Evolutionary conservation across 306 rosid genomes (phyloP), one percentile per base, ranked within the genome.

Genomic region (Crotalaria pallida): DNA sequence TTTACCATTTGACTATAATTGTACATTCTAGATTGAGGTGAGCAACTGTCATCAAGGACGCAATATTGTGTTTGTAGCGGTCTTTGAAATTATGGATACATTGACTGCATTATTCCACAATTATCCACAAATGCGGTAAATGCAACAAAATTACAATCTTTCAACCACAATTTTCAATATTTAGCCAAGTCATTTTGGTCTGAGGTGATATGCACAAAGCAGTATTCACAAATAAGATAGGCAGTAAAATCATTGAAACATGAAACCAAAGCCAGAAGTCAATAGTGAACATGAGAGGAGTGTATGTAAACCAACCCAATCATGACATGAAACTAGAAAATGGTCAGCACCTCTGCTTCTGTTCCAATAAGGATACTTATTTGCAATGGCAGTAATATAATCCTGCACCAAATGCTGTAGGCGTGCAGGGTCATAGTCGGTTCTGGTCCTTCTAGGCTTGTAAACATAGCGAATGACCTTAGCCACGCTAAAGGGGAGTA

Each of bases 271-370:
- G 5, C 27, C 33, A 16, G 16, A 47, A 23, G 71, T 15, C 45
- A 16, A 24, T n/a, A 26, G 2, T 1, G 29, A 41, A 9, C 19
- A 40, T 12, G 12, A 10, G 0, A 21, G 11, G 0, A 17, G 29
- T 19, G 22, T 33, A 34, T 47, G 13, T 72, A 70, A 19, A 45
- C 66, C n/a, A 45, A 88, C 91, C 94, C 90, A 88, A 69, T 88
- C 94, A 34, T 88, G 90, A 69, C 88, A 88, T 29, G 90, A 85
- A 56, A 88, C 24, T 50, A 84, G 78, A 36, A 88, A 84, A 71
- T 86, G 95, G 24, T 88, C 91, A 17, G 84, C 87, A 43, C 92
- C 96, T 23, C 24, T 52, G 78, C 88, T 86, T 69, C 87, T 74
- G 53, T 89, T 89, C 96, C 96, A 84, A 48, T 65, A 77, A 38